Evolutionary conservation across 129 eudicot species (phyloP).

Genomic region (Centrapalus pauciflorus): DNA sequence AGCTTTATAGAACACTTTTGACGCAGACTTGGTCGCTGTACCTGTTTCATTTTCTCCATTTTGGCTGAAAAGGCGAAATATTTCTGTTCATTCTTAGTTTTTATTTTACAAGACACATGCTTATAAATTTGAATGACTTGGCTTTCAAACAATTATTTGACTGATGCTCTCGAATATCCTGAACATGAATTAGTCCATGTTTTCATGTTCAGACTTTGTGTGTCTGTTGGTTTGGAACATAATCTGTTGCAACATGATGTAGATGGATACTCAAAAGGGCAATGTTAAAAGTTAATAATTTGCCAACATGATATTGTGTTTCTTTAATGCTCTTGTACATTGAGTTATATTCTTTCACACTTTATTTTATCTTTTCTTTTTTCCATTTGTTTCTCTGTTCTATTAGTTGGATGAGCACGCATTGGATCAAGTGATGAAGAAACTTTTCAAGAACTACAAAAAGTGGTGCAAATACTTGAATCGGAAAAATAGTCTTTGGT

Average conservation of each 20-base stretch:
- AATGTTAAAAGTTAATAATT: background rate
- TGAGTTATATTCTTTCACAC: background rate
- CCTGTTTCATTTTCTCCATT: background rate
- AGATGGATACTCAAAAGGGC: background rate
- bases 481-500: conserved; percentile 98
- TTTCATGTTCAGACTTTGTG: background rate
- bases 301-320: background rate
- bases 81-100: too few relatives aligned
- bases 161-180: background rate
- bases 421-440: conserved; percentile 92
- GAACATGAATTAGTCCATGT: background rate
- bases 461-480: conserved; percentile 98
- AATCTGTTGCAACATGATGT: conserved; percentile 2
- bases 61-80: too few relatives aligned
- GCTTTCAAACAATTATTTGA: background rate
- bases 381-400: background rate
- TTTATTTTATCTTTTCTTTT: background rate
- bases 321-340: background rate
- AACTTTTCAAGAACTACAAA: conserved; percentile 92
- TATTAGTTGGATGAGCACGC: conserved; percentile 94
- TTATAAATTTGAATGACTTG: background rate
- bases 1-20: background rate
- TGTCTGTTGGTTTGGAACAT: background rate
- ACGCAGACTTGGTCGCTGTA: background rate
- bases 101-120: too few relatives aligned